Evolutionary conservation across 2,329 filamentous ascomycete genomes (phyloP), one percentile per base, ranked within the genome.

Genomic region (Aplosporella prunicola): DNA sequence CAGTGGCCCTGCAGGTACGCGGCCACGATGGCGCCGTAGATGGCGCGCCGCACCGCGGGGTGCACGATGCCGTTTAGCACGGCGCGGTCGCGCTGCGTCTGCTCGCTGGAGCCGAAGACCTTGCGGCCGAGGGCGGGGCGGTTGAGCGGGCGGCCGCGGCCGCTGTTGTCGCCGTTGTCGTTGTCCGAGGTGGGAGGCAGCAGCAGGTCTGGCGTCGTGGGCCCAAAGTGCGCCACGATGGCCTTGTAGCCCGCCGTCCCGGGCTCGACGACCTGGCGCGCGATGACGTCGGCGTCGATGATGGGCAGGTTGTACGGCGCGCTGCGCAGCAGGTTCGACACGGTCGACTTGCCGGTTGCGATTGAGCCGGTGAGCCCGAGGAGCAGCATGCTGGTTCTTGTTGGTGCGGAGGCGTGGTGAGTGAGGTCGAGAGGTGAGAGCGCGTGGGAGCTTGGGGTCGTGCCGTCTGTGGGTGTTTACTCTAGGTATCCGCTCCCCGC

Each of bases 331-430:
- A 94, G 73, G 25, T 73, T 70, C 18, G 91, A 94, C 39, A 95
- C 87, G 47, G 89, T 98, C 30, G 89, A 94, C 74, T 98, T 98
- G 59, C 91, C 91, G 5, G 91, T 98, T 43, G 91, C 91, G 56
- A 98, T 96, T 43, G 88, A 94, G 57, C 91, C 91, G 7, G 91
- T 98, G 17, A 98, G 77, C 40, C 91, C 91, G 51, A 98, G 87
- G 53, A 98, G 78, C 32, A 96, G 76, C 91, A 96, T 96, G 42
- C n/a, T n/a, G n/a, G n/a, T n/a, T n/a, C n/a, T n/a, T n/a, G n/a
- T n/a, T n/a, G n/a, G n/a, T n/a, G n/a, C n/a, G n/a, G n/a, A n/a
- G n/a, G n/a, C n/a, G n/a, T n/a, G n/a, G n/a, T n/a, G n/a, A n/a
- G n/a, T n/a, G n/a, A n/a, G n/a, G n/a, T n/a, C n/a, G n/a, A n/a